These are phyloP conservation scores for Colletotrichum navitas DNA, from an alignment of 2,329 filamentous ascomycete species.

Conservation along the genomic window DNA sequence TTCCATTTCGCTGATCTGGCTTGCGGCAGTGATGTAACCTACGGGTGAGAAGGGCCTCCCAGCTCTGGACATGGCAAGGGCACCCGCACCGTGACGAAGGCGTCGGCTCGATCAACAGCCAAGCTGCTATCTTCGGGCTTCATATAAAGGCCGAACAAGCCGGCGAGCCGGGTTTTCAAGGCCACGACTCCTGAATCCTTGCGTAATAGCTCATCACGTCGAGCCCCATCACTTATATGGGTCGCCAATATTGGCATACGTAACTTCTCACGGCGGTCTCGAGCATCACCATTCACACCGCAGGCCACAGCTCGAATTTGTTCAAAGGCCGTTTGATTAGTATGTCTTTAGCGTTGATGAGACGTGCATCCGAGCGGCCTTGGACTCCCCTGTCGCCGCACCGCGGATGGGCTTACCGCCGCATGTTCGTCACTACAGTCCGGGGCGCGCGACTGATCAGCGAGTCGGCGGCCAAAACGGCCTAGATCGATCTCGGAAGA, in stretches of 20 bases:
- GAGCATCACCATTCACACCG: neutral
- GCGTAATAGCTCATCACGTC: neutral
- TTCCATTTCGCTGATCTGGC: neutral
- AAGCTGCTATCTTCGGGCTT: neutral
- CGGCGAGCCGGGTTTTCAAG: neutral
- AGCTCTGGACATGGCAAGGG: neutral
- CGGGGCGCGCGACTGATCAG: constrained; percentile 1
- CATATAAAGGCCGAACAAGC: too few relatives aligned
- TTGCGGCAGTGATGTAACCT: neutral
- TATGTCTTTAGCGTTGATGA: neutral
- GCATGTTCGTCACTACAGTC: neutral
- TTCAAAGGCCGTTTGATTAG: neutral
- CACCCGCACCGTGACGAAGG: neutral
- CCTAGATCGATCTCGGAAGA: neutral
- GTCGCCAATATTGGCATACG: neutral
- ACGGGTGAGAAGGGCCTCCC: neutral
- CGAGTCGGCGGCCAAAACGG: neutral
- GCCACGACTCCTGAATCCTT: neutral
- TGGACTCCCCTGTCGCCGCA: neutral
- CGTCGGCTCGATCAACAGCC: neutral
- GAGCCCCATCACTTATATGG: neutral
- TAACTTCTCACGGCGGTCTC: neutral
- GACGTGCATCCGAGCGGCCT: neutral
- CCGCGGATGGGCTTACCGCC: constrained; percentile 7
- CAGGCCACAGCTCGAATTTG: neutral